A percentile compares a stretch with the other conserved stretches of the same genome.
Conservation (phyloP, 2,329 filamentous ascomycete species). For the Colletotrichum sp. region DNA sequence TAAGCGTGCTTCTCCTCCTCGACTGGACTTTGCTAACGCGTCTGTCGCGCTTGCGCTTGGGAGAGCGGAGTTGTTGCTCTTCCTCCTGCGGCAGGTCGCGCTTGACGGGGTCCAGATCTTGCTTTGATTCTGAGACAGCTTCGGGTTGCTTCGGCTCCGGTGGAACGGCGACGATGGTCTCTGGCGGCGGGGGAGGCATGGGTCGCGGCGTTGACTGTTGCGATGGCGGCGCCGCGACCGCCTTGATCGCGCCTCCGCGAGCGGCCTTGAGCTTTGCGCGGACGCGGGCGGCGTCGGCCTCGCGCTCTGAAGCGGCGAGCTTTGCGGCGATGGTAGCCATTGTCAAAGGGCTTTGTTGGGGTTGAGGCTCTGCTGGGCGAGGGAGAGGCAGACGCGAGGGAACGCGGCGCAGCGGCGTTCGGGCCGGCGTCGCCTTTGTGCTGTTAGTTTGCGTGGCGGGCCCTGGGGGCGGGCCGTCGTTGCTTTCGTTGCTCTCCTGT, state of each 20-base stretch:
- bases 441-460: conserved; percentile 20
- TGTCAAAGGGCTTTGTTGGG: conserved; percentile 62
- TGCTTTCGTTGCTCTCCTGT: conserved; percentile 14
- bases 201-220: conserved; percentile 16
- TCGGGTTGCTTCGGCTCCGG: neutral
- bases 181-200: conserved; percentile 23
- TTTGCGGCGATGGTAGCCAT: conserved; percentile 69
- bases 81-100: conserved; percentile 27
- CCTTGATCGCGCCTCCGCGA: conserved; percentile 35
- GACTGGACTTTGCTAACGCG: conserved; percentile 61
- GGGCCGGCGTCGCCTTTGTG: conserved; percentile 2
- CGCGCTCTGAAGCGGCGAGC: conserved; percentile 66
- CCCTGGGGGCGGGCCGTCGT: conserved; percentile 26
- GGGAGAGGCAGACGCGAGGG: conserved; percentile 40
- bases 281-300: conserved; percentile 68
- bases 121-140: neutral
- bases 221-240: conserved; percentile 32
- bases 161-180: conserved; percentile 1
- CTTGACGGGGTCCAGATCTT: conserved; percentile 41
- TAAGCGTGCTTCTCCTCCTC: conserved; percentile 76
- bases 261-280: conserved; percentile 67
- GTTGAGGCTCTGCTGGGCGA: conserved; percentile 39
- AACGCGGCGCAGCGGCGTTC: conserved; percentile 26
- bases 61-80: conserved; percentile 24
- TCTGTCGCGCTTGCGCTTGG: conserved; percentile 56